These are phyloP conservation scores for Yamadazyma triangularis DNA, from an alignment of 1,139 yeast species.

Conservation along the genomic window DNA sequence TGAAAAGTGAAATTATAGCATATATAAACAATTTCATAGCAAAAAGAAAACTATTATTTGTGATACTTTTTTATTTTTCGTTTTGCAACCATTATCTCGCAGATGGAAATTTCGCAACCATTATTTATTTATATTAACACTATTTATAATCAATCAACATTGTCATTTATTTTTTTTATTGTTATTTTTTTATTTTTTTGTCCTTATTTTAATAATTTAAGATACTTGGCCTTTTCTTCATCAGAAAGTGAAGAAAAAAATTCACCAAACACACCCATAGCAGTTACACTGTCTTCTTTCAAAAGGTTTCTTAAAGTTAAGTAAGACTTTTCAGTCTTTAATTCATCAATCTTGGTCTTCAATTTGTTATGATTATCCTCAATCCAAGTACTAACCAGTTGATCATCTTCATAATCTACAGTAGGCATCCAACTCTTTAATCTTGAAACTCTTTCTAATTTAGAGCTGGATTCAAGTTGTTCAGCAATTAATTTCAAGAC, in stretches of 20 bases:
- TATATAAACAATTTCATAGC: no score
- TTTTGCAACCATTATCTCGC: no score
- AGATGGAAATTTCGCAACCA: no score
- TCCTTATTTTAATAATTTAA: conserved; percentile 24
- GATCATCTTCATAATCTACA: conserved; percentile 68
- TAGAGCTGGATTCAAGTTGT: conserved; percentile 55
- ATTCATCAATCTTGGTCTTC: conserved; percentile 56
- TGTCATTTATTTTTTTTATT: no score
- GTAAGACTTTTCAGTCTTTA: conserved; percentile 62
- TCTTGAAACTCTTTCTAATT: conserved; percentile 82
- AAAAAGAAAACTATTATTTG: no score
- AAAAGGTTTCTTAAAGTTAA: conserved; percentile 58
- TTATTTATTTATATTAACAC: no score
- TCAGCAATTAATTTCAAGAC: conserved; percentile 70
- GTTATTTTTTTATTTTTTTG: no score
- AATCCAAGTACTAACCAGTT: conserved; percentile 79
- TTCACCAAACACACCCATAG: conserved; percentile 57
- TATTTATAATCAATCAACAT: no score
- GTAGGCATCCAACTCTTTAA: conserved; percentile 85
- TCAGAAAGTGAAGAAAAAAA: conserved; percentile 55
- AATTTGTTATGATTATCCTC: conserved; percentile 70
- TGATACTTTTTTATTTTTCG: no score
- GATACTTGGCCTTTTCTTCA: conserved; percentile 54
- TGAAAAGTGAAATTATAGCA: no score
- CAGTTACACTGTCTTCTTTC: conserved; percentile 51